These are phyloP conservation scores for Barnettozyma siamensis DNA, from an alignment of 805 yeast genomes.

Conservation along the genomic window DNA sequence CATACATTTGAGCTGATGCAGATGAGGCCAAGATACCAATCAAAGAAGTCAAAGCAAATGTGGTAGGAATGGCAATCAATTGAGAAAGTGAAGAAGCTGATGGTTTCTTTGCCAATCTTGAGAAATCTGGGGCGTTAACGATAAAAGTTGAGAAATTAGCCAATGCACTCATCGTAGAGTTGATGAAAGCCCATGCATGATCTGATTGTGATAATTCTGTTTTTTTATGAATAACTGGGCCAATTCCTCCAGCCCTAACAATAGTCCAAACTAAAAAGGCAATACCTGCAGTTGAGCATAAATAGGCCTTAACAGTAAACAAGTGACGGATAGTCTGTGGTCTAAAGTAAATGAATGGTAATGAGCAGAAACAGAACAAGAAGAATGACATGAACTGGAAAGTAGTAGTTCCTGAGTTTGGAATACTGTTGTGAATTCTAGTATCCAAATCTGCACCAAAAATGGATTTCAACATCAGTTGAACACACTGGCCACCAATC, in stretches of 20 bases:
- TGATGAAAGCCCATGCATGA: slow-evolving; percentile 78
- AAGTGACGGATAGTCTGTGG: slow-evolving; percentile 84
- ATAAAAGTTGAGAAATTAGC: slow-evolving; percentile 85
- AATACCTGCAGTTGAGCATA: slow-evolving; percentile 79
- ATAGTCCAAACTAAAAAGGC: slow-evolving; percentile 81
- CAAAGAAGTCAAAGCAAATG: slow-evolving; percentile 75
- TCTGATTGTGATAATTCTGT: slow-evolving; percentile 48
- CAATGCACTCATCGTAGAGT: slow-evolving; percentile 72
- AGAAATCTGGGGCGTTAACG: slow-evolving; percentile 83
- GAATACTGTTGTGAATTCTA: slow-evolving; percentile 58
- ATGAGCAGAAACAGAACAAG: slow-evolving; percentile 71
- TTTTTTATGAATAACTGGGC: slow-evolving; percentile 57
- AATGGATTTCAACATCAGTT: slow-evolving; percentile 67
- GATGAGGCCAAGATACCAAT: slow-evolving; percentile 83
- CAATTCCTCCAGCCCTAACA: slow-evolving; percentile 73
- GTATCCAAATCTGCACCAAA: slow-evolving; percentile 60
- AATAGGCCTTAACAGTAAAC: slow-evolving; percentile 73
- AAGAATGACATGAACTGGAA: slow-evolving; percentile 72
- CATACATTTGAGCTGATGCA: slow-evolving; percentile 47
- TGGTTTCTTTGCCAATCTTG: slow-evolving; percentile 67
- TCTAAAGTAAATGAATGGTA: slow-evolving; percentile 75
- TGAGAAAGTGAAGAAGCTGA: slow-evolving; percentile 52
- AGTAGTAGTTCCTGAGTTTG: slow-evolving; percentile 57
- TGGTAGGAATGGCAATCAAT: slow-evolving; percentile 60
- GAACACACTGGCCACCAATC: slow-evolving; percentile 79